Conservation (phyloP, 257 asterid genomes). For the Nicotiana knightiana region DNA sequence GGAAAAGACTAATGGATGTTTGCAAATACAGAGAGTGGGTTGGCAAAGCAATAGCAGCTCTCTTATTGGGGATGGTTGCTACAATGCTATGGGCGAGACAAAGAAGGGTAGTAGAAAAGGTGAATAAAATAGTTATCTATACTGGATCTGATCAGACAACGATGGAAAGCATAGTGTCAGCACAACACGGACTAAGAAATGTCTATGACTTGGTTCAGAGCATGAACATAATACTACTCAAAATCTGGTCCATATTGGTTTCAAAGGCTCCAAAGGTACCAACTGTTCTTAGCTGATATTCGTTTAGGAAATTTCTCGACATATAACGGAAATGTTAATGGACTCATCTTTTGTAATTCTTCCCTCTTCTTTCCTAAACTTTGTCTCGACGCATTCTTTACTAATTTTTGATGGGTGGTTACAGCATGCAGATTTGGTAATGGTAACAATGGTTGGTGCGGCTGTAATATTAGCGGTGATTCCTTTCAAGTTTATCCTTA, state of each 20-base stretch:
- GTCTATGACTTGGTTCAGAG: slow-evolving; percentile 53
- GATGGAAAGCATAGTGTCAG: slow-evolving; percentile 73
- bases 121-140: slow-evolving; percentile 41
- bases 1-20: not conserved
- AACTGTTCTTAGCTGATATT: not conserved
- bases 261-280: slow-evolving; percentile 78
- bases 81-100: slow-evolving; percentile 40
- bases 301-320: not conserved
- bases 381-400: not conserved
- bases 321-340: not conserved
- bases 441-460: slow-evolving; percentile 26
- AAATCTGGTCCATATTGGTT: slow-evolving; percentile 59
- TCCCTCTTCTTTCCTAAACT: not conserved
- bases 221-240: slow-evolving; percentile 54
- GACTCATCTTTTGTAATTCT: not conserved
- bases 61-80: slow-evolving; percentile 41
- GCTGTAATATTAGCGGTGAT: slow-evolving; percentile 44
- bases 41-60: slow-evolving; percentile 54
- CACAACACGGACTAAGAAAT: slow-evolving; percentile 70
- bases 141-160: slow-evolving; percentile 63
- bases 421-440: slow-evolving; percentile 72
- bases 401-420: not conserved
- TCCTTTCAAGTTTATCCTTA: slow-evolving; percentile 58
- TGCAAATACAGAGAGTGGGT: slow-evolving; percentile 55
- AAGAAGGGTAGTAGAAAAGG: slow-evolving; percentile 25